Conservation (phyloP, 148 eudicot genomes). For the Limonium bicolor region DNA sequence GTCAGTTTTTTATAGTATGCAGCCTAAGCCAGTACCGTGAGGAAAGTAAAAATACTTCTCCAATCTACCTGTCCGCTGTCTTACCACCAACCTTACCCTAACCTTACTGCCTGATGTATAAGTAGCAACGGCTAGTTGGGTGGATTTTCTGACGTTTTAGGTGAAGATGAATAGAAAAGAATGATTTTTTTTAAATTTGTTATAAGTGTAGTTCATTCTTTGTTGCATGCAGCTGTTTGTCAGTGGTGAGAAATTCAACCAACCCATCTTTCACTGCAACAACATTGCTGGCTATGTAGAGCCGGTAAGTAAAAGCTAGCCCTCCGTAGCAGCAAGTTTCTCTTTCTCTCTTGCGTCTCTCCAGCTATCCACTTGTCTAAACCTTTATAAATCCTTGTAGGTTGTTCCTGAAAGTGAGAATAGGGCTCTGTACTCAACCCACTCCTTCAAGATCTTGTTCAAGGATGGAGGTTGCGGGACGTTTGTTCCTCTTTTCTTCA, state of each 20-base stretch:
- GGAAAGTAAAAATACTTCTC: too few relatives aligned
- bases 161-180: too few relatives aligned
- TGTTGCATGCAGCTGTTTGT: slow-evolving; percentile 42
- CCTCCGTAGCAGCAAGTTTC: not conserved
- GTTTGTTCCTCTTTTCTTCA: slow-evolving; percentile 76
- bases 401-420: slow-evolving; percentile 77
- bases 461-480: slow-evolving; percentile 99
- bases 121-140: too few relatives aligned
- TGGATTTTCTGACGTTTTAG: too few relatives aligned
- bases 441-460: slow-evolving; percentile 85
- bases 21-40: too few relatives aligned
- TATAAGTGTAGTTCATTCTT: not conserved
- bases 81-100: too few relatives aligned
- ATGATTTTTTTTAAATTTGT: too few relatives aligned
- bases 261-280: slow-evolving; percentile 86
- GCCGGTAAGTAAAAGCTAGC: too few relatives aligned
- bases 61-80: too few relatives aligned
- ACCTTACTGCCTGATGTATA: too few relatives aligned
- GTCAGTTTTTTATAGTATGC: too few relatives aligned
- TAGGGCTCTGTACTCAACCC: slow-evolving; percentile 78
- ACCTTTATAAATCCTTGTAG: slow-evolving; percentile 18
- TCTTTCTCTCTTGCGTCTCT: not conserved
- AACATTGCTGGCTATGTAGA: slow-evolving; percentile 81
- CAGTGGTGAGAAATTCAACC: slow-evolving; percentile 73
- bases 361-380: not conserved